Evolutionary conservation across 139 green algal genomes (phyloP), one percentile per base, ranked within the genome.

Genomic region (Micromonas commoda): DNA sequence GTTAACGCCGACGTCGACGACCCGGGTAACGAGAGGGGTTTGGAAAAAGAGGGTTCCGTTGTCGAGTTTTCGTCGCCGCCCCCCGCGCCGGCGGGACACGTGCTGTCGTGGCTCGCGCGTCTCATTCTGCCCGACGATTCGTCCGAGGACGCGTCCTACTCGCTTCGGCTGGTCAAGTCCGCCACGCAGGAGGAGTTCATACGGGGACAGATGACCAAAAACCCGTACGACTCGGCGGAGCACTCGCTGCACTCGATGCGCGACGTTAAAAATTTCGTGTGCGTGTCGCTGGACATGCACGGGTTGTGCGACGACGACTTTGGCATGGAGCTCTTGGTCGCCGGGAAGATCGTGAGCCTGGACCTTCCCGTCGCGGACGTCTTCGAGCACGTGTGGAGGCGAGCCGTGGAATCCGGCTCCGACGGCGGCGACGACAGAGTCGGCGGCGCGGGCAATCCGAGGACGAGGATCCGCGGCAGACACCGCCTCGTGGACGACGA

Each of bases 111-210:
- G 53, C 64, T 74, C 24, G 32, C 54, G 38, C 0, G n/a, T 1
- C 26, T 73, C 0, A 26, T 63, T 13, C 76, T 82, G 28, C 54
- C 37, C 21, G 71, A 82, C 24, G 72, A 32, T 2, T 71, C 65
- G 38, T 52, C 68, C 0, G 76, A 82, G 64, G 66, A 78, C 2
- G 60, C 69, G 23, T 57, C 45, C 9, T 82, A 86, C 69, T 31
- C 83, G 67, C 78, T 92, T 57, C 38, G 85, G 39, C 80, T 92
- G 38, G 82, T 85, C 72, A 91, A 92, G 78, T 82, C 85, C 0
- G 51, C 76, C 9, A 92, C 79, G 0, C 88, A 92, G 78, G 87
- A 91, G 78, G 88, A 92, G 82, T 90, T 90, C 74, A 91, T 91
- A 6, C 84, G 81, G 2, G 86, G 86, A 6, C 29, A 67, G 0